Percentiles rank a stretch among this genome's conserved stretches.
Evolutionary conservation across 192 early-diverging fungal genomes (phyloP).

Genomic region (Podila verticillata): DNA sequence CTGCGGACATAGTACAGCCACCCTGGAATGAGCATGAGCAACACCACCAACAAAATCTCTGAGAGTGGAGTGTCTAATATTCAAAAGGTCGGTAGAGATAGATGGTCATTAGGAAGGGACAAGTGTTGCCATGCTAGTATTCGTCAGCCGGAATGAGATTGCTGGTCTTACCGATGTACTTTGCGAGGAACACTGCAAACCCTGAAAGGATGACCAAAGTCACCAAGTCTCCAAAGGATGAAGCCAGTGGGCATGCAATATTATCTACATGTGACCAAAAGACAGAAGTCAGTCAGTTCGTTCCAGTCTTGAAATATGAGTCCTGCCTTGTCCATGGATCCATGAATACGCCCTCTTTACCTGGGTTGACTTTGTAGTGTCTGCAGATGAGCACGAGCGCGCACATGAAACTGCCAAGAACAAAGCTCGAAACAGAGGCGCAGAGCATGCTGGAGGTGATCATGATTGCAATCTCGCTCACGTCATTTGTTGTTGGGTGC

Average conservation of each 20-base stretch:
- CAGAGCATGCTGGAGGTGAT: conserved; percentile 74
- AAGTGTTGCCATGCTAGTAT: neutral
- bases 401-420: conserved; percentile 80
- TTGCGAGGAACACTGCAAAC: conserved; percentile 57
- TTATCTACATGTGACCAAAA: conserved; percentile 57
- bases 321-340: neutral
- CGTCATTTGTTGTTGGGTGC: conserved; percentile 54
- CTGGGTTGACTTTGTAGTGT: conserved; percentile 77
- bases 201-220: conserved; percentile 72
- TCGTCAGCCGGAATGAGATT: neutral
- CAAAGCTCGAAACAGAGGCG: conserved; percentile 72
- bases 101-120: no score
- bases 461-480: conserved; percentile 62
- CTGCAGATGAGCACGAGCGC: conserved; percentile 71
- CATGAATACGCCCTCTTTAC: conserved; percentile 28
- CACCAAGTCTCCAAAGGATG: conserved; percentile 76
- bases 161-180: conserved; percentile 58
- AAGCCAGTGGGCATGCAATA: conserved; percentile 81
- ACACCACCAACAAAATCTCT: conserved; percentile 47
- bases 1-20: conserved; percentile 61
- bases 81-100: no score
- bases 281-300: neutral
- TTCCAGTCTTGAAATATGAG: no score
- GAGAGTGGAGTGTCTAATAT: conserved; percentile 55
- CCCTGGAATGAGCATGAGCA: conserved; percentile 54